These are phyloP conservation scores for Stagonosporopsis rhizophila DNA, from an alignment of 2,329 filamentous ascomycete species.

Conservation along the genomic window DNA sequence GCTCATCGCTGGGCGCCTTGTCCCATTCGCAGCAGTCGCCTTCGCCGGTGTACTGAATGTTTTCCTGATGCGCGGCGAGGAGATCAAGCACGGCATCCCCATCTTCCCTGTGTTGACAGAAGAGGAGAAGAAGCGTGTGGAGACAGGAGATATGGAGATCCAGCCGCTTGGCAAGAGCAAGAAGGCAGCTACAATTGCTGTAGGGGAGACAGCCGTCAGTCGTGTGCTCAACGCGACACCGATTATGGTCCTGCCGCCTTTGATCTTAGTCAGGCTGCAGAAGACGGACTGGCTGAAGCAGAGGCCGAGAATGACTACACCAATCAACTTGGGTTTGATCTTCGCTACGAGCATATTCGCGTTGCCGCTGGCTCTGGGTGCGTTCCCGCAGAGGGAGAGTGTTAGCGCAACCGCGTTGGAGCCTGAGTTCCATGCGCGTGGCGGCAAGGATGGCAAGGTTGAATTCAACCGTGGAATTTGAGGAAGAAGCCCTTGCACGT, in stretches of 20 bases:
- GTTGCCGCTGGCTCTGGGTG: slow-evolving; percentile 85
- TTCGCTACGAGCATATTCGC: slow-evolving; percentile 86
- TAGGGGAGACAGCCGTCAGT: slow-evolving; percentile 89
- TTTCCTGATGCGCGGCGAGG: slow-evolving; percentile 95
- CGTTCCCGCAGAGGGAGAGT: slow-evolving; percentile 89
- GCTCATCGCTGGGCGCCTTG: slow-evolving; percentile 80
- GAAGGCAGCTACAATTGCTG: slow-evolving; percentile 86
- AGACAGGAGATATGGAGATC: slow-evolving; percentile 66
- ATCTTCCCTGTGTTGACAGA: slow-evolving; percentile 83
- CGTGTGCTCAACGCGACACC: slow-evolving; percentile 93
- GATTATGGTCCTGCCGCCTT: slow-evolving; percentile 94
- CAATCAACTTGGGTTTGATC: slow-evolving; percentile 87
- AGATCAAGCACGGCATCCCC: slow-evolving; percentile 92
- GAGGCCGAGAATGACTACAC: slow-evolving; percentile 77
- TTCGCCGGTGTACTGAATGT: slow-evolving; percentile 92
- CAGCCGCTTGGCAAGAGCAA: slow-evolving; percentile 83
- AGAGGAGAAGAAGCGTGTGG: slow-evolving; percentile 69
- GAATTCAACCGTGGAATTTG: slow-evolving; percentile 96
- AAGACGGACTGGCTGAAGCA: slow-evolving; percentile 80
- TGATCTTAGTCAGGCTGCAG: slow-evolving; percentile 85
- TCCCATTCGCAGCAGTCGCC: slow-evolving; percentile 95
- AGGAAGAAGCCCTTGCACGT: slow-evolving; percentile 15
- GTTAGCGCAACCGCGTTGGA: slow-evolving; percentile 79
- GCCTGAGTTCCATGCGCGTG: slow-evolving; percentile 82
- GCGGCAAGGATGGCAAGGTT: slow-evolving; percentile 81